Base-by-base conservation (phyloP, 2,329 filamentous ascomycete species). In the Cladobotryum protrusum region DNA sequence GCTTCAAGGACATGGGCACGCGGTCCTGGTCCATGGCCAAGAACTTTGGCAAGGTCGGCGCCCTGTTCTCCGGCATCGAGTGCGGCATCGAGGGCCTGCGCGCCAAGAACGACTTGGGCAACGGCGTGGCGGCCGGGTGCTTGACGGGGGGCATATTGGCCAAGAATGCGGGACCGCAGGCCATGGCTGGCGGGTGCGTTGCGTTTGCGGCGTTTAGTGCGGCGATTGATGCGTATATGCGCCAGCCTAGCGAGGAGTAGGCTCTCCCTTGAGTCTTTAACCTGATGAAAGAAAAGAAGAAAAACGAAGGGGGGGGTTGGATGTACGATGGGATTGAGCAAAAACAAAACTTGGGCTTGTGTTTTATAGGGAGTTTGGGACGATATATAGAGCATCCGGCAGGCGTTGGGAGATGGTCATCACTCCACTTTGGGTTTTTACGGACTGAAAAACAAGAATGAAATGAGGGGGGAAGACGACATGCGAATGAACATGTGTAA, bases 11-110 rank as follows among this genome's bases (percentile, higher is more conserved):
- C 69, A 97, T 99, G 91, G 93, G 93, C 57, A 71, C 78, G 56
- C 83, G 89, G 12, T 92, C 89, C 4, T 88, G 78, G 69, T 86
- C 83, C 55, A 89, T 85, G 43, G 93, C 91, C 48, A 93, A 91
- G 73, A 97, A 95, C 75, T 99, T 99, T 65, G 92, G 89, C 55
- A 86, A 91, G 59, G 89, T 99, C 45, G 93, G 93, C 60, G 87
- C 89, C 2, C 79, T 97, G 17, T 99, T 95, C 73, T 81, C 83
- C 14, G 92, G 92, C 37, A 95, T 93, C 47, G 93, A 99, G 72
- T 99, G 93, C 73, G 90, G 88, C 56, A 90, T 99, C 63, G 93
- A 99, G 69, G 91, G 91, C 0, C 78, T 88, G 61, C 81, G 93
- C 29, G 93, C 91, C 18, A 96, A 95, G 75, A 96, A 97, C 70